Percentiles rank a stretch among this genome's conserved stretches.
phyloP scores from a whole-genome alignment of 192 early-diverging fungal genomes.

The Coemansia umbellata region DNA sequence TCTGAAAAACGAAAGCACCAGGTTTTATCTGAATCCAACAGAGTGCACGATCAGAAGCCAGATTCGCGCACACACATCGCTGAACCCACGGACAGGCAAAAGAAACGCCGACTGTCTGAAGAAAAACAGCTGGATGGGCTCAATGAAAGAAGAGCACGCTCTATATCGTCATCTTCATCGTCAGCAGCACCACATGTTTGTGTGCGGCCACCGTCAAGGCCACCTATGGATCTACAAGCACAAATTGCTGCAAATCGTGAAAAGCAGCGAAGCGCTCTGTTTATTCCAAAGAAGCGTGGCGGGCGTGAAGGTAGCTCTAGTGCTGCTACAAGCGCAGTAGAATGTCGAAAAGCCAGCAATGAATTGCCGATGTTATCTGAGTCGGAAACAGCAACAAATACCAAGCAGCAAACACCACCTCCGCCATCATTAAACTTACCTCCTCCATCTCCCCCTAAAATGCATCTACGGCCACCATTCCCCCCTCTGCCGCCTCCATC shows the following conservation, averaged over 20 bases:
- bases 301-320: neutral
- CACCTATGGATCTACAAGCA: neutral
- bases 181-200: neutral
- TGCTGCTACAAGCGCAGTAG: too few relatives aligned
- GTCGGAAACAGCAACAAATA: neutral
- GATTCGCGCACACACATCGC: too few relatives aligned
- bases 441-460: neutral
- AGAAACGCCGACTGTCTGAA: neutral
- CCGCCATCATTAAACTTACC: too few relatives aligned
- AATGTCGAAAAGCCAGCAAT: too few relatives aligned
- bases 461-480: neutral
- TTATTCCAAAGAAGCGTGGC: conserved; percentile 33
- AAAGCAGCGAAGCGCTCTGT: conserved; percentile 29
- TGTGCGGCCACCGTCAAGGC: neutral
- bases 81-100: too few relatives aligned
- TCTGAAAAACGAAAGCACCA: neutral
- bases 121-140: neutral
- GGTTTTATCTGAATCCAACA: neutral
- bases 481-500: neutral
- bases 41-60: neutral
- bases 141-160: neutral
- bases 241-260: conserved; percentile 3
- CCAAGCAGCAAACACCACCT: neutral
- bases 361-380: too few relatives aligned
- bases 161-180: neutral